Evolutionary conservation across 768 basidiomycete genomes (phyloP), one percentile per base, ranked within the genome.

Genomic region (Suillus sp.): DNA sequence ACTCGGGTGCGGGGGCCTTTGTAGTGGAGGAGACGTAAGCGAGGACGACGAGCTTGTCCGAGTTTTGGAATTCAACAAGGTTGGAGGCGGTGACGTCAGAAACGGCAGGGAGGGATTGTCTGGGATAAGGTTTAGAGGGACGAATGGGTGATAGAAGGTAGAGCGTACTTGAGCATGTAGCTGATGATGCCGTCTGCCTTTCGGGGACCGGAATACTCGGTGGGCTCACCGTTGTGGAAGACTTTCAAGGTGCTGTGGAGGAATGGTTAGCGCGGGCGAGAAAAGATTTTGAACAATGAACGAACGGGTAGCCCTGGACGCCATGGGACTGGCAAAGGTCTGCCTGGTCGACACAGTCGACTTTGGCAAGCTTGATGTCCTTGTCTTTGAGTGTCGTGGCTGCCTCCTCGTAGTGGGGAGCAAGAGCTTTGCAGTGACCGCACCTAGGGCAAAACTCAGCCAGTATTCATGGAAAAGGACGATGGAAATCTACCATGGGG

Each of bases 161-260:
- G 14, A 30, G 78, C 89, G 70, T 66, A 96, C 96, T 98, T 99
- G 81, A 85, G 74, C 96, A 99, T 98, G 81, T 97, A 97, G 77
- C 88, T 88, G 74, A 96, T 80, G 71, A 99, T 99, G 20, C 97
- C 96, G 67, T 99, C 97, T 11, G 95, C 91, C 77, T 97, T 93
- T 59, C 97, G 84, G 18, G 95, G 91, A 51, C 97, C 97, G 61
- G 70, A 75, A 77, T 99, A 99, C 27, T 98, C 95, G 1, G 82
- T 75, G 25, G 89, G 74, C 30, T 85, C 84, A 54, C 97, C 97
- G 62, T 90, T 85, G 68, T 89, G 89, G 87, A 95, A 99, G 30
- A 99, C 89, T 75, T 96, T 95, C 67, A 97, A 78, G 16, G 94
- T 94, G 5, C 93, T 94, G 66, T 59, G 54, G 20, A n/a, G 35